Conservation (phyloP, 176 grass and related monocot species). For the Tillandsia leiboldiana region DNA sequence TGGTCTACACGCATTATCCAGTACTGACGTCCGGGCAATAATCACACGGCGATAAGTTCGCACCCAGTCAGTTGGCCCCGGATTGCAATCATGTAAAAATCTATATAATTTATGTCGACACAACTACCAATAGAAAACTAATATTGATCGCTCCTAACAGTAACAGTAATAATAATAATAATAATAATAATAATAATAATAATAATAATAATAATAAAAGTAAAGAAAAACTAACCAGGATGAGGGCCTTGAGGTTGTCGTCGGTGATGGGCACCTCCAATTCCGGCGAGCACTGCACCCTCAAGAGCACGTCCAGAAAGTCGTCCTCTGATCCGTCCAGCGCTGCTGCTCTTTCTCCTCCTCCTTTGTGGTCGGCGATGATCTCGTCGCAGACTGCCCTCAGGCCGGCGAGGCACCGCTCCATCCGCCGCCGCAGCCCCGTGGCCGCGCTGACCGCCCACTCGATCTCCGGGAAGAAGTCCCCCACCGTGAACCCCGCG, state of each 20-base stretch:
- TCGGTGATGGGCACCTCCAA: conserved; percentile 22
- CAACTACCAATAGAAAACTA: no score
- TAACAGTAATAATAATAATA: no score
- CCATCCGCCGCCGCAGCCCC: neutral
- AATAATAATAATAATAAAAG: no score
- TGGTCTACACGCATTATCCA: no score
- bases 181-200: no score
- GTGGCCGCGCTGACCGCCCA: conserved; percentile 17
- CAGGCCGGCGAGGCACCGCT: no score
- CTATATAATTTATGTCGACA: no score
- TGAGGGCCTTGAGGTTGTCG: conserved; percentile 27
- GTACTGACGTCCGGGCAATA: no score
- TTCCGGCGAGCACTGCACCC: conserved; percentile 6
- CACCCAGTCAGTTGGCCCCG: no score
- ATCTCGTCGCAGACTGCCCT: conserved; percentile 21
- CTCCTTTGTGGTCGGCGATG: conserved; percentile 20
- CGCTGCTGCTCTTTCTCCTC: neutral
- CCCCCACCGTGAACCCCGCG: conserved; percentile 24
- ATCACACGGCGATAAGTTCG: no score
- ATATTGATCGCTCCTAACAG: no score
- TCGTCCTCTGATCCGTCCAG: neutral
- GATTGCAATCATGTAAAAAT: no score
- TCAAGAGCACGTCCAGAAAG: conserved; percentile 22
- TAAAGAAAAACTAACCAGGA: conserved; percentile 8
- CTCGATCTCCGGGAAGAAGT: conserved; percentile 36